Base-by-base conservation (phyloP, 228 moss, liverwort and hornwort genomes). In the Sphagnum fallax region DNA sequence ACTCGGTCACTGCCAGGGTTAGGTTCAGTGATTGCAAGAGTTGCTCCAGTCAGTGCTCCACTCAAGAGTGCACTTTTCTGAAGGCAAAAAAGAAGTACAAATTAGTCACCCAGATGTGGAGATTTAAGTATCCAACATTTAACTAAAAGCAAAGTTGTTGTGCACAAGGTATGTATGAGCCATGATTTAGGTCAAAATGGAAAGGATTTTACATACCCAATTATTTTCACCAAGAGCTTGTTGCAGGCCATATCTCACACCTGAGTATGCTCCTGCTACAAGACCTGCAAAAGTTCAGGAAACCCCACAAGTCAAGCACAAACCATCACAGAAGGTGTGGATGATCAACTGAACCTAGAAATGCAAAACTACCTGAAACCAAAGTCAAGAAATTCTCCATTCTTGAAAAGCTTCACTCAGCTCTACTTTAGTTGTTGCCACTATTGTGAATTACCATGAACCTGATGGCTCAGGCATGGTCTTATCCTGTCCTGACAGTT, bases 221-320 rank as follows among this genome's bases (percentile, higher is more conserved):
- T 95, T 92, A 4, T 90, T 83, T 7, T 84, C 87, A 18, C 92
- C 92, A 12, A 92, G 88, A 0, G 81, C 82, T 63, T 90, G 92
- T 66, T 92, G 84, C 88, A 95, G 71, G 76, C 87, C 82, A 65
- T 95, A 95, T 0, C 87, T 83, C 79, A 87, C 70, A 7, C 95
- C 92, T 5, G 92, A 85, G 63, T 92, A 95, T 0, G 90, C 82
- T 57, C 95, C 95, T 5, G 92, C 87, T 0, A 90, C 95, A 16
- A 92, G 80, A 60, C 84, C 80, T 80, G 63, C 1, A 5, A 5
- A 16, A 4, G 48, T 16, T 49, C 2, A 32, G 32, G 32, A 32
- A 32, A 32, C 2, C 32, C 32, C 32, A 32, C 32, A 32, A 32
- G 32, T 32, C 32, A 32, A 32, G 32, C 32, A 13, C 47, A 62